These are phyloP conservation scores for Cladobotryum protrusum DNA, from an alignment of 2,329 filamentous ascomycete genomes.

Conservation along the genomic window DNA sequence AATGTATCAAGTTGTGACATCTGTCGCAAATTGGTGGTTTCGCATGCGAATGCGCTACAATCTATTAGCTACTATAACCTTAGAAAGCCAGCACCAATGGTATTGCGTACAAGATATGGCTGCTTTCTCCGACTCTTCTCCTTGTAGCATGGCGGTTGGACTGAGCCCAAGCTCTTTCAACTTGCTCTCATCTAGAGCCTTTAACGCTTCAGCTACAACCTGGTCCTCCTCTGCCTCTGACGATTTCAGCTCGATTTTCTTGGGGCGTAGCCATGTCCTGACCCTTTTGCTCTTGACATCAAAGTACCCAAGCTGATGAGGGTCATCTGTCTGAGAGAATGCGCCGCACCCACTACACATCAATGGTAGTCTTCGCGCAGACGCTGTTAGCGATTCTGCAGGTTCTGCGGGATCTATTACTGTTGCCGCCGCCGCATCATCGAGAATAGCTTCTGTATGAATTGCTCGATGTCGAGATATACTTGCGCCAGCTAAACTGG, in stretches of 20 bases:
- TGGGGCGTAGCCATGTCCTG: slow-evolving; percentile 36
- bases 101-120: slow-evolving; percentile 4
- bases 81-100: slow-evolving; percentile 1
- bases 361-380: slow-evolving; percentile 38
- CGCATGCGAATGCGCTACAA: slow-evolving; percentile 13
- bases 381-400: neutral
- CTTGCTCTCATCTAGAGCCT: slow-evolving; percentile 33
- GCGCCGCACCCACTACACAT: slow-evolving; percentile 62
- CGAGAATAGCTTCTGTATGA: slow-evolving; percentile 19
- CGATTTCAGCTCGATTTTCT: slow-evolving; percentile 11
- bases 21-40: slow-evolving; percentile 69
- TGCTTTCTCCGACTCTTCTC: slow-evolving; percentile 19
- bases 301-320: slow-evolving; percentile 51
- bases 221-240: slow-evolving; percentile 33
- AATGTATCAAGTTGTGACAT: slow-evolving; percentile 76
- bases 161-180: slow-evolving; percentile 43
- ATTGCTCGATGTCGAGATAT: slow-evolving; percentile 19
- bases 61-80: neutral
- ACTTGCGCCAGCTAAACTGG: neutral
- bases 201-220: slow-evolving; percentile 42
- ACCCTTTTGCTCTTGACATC: slow-evolving; percentile 46
- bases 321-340: slow-evolving; percentile 49
- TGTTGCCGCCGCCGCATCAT: slow-evolving; percentile 2
- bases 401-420: neutral
- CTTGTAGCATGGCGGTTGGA: slow-evolving; percentile 31